Evolutionary conservation across 2,329 filamentous ascomycete genomes (phyloP).

Genomic region (Venturia pyrina): DNA sequence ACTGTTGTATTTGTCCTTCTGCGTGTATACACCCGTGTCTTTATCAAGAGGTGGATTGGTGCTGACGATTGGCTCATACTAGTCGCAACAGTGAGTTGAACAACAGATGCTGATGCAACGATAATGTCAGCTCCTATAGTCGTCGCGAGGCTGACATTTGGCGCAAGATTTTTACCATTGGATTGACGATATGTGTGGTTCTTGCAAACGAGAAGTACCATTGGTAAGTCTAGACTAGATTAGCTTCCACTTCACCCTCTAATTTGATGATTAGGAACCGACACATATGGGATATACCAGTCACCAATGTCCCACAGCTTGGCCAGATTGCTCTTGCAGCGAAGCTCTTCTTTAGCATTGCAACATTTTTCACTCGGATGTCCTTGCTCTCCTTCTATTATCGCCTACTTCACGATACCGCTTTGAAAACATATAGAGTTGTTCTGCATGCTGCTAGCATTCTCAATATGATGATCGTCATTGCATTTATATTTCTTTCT

Average conservation of each 20-base stretch:
- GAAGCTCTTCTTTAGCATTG: constrained; percentile 32
- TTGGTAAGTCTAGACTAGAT: constrained; percentile 23
- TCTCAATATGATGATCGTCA: constrained; percentile 27
- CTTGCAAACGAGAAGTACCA: constrained; percentile 32
- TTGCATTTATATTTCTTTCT: constrained; percentile 27
- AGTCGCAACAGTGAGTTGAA: constrained; percentile 26
- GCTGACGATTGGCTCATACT: constrained; percentile 33
- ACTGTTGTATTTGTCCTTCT: constrained; percentile 26
- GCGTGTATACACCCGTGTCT: constrained; percentile 30
- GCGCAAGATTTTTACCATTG: constrained; percentile 27
- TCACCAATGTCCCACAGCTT: constrained; percentile 14
- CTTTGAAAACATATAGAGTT: constrained; percentile 28
- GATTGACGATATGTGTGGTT: constrained; percentile 28
- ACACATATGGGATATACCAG: constrained; percentile 33
- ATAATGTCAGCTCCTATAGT: neutral
- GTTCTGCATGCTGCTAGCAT: constrained; percentile 28
- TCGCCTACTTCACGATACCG: constrained; percentile 32
- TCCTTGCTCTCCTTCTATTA: constrained; percentile 38
- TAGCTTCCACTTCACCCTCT: neutral
- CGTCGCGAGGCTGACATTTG: neutral
- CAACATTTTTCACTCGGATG: constrained; percentile 33
- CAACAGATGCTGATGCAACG: neutral
- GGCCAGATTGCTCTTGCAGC: constrained; percentile 30
- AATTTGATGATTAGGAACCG: constrained; percentile 14
- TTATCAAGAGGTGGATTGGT: constrained; percentile 33